A percentile compares a stretch with the other conserved stretches of the same genome.
Conservation (phyloP, 768 basidiomycete genomes). For the Suillus paluster region DNA sequence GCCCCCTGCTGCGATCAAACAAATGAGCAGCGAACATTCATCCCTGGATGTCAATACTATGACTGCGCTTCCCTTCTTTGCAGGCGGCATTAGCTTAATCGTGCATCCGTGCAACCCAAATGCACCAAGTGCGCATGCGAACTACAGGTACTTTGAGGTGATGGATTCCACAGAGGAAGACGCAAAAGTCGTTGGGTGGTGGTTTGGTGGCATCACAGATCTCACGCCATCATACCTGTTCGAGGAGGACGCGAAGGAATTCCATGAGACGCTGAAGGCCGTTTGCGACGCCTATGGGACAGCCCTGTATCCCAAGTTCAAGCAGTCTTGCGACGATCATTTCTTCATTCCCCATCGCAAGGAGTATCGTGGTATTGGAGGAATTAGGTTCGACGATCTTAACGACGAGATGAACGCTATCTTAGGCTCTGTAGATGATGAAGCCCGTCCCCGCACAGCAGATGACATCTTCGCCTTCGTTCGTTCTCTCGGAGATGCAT, state of each 20-base stretch:
- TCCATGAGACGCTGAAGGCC: slow-evolving; percentile 48
- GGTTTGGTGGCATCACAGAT: slow-evolving; percentile 39
- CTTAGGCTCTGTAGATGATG: slow-evolving; percentile 17
- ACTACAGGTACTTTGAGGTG: slow-evolving; percentile 32
- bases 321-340: slow-evolving; percentile 58
- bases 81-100: slow-evolving; percentile 25
- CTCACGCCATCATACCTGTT: slow-evolving; percentile 56
- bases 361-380: slow-evolving; percentile 59
- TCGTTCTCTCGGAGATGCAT: slow-evolving; percentile 44
- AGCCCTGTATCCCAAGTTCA: slow-evolving; percentile 49
- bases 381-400: slow-evolving; percentile 60
- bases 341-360: slow-evolving; percentile 55
- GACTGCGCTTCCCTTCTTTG: slow-evolving; percentile 18
- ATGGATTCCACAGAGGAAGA: slow-evolving; percentile 14
- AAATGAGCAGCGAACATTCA: slow-evolving; percentile 25
- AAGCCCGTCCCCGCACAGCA: slow-evolving; percentile 23
- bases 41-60: slow-evolving; percentile 17
- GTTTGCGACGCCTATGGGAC: slow-evolving; percentile 49
- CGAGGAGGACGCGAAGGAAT: slow-evolving; percentile 49
- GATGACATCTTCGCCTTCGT: slow-evolving; percentile 52
- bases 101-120: slow-evolving; percentile 29
- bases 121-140: slow-evolving; percentile 24
- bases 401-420: slow-evolving; percentile 31
- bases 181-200: slow-evolving; percentile 28
- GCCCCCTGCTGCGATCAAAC: slow-evolving; percentile 23